Evolutionary conservation across 2,329 filamentous ascomycete species (phyloP), one percentile per base, ranked within the genome.

Genomic region (Colletotrichum sp.): DNA sequence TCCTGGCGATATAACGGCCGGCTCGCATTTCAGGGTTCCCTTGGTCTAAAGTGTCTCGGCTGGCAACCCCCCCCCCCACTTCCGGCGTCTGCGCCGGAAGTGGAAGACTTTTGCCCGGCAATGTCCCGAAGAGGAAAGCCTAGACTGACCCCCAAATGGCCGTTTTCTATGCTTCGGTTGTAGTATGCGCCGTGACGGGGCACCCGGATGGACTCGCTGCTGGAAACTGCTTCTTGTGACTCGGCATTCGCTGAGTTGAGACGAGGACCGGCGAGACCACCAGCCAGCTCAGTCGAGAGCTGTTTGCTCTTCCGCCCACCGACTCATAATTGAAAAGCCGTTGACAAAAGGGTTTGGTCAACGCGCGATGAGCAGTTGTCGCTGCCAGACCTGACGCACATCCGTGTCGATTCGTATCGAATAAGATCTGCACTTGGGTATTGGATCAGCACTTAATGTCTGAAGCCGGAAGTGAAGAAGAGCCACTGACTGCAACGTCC

Each of bases 251-350:
- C 44, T 1, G 44, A 21, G 44, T 52, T 13, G 44, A 21, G n/a
- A 21, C n/a, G 44, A 52, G n/a, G 6, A 52, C 44, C 44, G n/a
- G 10, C 44, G 44, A 52, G 44, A 52, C 10, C 12, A 13, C 44
- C n/a, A 1, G 2, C 44, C n/a, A 21, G n/a, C n/a, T 7, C n/a
- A n/a, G 44, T 13, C 4, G n/a, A 3, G 2, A 0, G 16, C 44
- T 21, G 6, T 0, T 21, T 21, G 1, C 10, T n/a, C 44, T 52
- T 13, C n/a, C n/a, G 2, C 44, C n/a, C 44, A 13, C 12, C 12
- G 12, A 21, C 7, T 21, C 44, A 24, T 0, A 52, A 5, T 1
- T 7, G n/a, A 52, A 52, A 13, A 21, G n/a, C 10, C 44, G n/a
- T 24, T 52, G 44, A 24, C 10, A 52, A 21, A 21, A 21, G 44